phyloP scores from a whole-genome alignment of 2,329 filamentous ascomycete species.

The Talaromyces sp. region DNA sequence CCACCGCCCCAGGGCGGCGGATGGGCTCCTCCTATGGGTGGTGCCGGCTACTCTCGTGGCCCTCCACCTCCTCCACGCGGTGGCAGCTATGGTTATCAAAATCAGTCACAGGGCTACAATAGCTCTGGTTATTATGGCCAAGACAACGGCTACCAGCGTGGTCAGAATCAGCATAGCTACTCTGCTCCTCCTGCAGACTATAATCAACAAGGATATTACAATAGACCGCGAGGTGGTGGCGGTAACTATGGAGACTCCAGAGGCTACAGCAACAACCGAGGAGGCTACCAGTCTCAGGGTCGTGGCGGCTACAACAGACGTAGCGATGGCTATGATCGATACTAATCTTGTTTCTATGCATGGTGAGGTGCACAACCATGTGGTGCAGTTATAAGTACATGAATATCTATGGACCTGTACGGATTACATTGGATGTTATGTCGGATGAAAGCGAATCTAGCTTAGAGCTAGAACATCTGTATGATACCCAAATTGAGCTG shows the following conservation, averaged over 20 bases:
- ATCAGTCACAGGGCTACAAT: slow-evolving; percentile 15
- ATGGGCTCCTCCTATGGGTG: slow-evolving; percentile 28
- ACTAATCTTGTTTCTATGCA: slow-evolving; percentile 20
- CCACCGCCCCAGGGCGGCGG: slow-evolving; percentile 28
- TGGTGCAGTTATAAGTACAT: background rate
- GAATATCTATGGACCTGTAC: background rate
- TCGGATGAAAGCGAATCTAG: background rate
- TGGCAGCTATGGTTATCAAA: slow-evolving; percentile 26
- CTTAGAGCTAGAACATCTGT: slow-evolving; percentile 4
- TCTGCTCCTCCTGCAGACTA: slow-evolving; percentile 21
- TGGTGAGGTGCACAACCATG: background rate
- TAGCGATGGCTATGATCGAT: slow-evolving; percentile 37
- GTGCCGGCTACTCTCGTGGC: slow-evolving; percentile 30
- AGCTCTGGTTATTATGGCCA: slow-evolving; percentile 24
- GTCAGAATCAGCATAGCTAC: slow-evolving; percentile 18
- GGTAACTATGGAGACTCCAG: slow-evolving; percentile 17
- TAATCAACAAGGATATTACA: slow-evolving; percentile 22
- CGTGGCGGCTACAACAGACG: slow-evolving; percentile 23
- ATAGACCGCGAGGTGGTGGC: slow-evolving; percentile 22
- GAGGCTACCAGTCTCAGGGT: slow-evolving; percentile 19
- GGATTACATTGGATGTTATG: background rate
- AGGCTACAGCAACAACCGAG: slow-evolving; percentile 20
- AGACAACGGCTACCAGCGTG: slow-evolving; percentile 25
- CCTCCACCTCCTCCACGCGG: slow-evolving; percentile 38
- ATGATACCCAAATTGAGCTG: slow-evolving; percentile 8